Conservation (phyloP, 192 early-diverging fungal species). For the Coemansia furcata region DNA sequence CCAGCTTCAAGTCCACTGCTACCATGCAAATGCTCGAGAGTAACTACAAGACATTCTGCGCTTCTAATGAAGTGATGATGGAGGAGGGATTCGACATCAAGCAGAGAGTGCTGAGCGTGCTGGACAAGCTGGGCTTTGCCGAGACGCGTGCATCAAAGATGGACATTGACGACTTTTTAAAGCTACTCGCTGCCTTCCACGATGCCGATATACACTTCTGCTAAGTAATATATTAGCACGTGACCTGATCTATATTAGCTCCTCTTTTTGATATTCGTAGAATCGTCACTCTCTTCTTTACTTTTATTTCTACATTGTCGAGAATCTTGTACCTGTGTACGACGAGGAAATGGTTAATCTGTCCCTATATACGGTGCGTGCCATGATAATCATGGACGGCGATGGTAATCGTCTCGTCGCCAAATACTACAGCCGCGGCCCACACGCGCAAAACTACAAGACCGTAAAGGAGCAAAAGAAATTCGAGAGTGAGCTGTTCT, state of each 20-base stretch:
- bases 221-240: conserved; percentile 27
- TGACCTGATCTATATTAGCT: neutral
- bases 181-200: conserved; percentile 85
- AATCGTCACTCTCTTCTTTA: neutral
- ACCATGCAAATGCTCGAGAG: conserved; percentile 90
- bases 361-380: conserved; percentile 82
- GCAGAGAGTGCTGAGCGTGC: conserved; percentile 67
- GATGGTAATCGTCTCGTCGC: conserved; percentile 89
- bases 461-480: conserved; percentile 78
- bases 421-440: conserved; percentile 78
- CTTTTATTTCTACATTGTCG: neutral
- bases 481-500: conserved; percentile 90
- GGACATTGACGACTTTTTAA: conserved; percentile 93
- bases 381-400: conserved; percentile 86
- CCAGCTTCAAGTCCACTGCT: conserved; percentile 85
- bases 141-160: conserved; percentile 85
- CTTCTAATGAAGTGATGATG: conserved; percentile 74
- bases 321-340: neutral
- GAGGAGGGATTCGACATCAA: conserved; percentile 89
- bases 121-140: conserved; percentile 65
- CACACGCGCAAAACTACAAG: conserved; percentile 25
- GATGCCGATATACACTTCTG: conserved; percentile 90
- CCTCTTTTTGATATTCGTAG: neutral
- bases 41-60: conserved; percentile 94
- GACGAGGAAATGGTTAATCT: conserved; percentile 67